These are phyloP conservation scores for Carex arenaria DNA, from an alignment of 202 grass and related monocot genomes.

Conservation along the genomic window DNA sequence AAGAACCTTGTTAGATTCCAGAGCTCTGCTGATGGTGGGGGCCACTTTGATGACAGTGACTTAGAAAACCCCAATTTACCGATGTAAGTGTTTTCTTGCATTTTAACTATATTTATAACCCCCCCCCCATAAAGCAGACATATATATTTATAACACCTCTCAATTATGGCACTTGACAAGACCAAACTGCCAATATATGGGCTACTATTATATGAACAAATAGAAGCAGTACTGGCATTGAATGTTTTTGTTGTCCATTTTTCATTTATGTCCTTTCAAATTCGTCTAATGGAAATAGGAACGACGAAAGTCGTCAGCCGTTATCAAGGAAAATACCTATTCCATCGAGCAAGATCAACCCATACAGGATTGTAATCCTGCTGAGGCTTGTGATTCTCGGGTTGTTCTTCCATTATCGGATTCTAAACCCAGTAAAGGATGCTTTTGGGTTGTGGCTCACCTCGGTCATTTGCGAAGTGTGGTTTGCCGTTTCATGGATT, in stretches of 20 bases:
- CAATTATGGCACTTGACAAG: not conserved
- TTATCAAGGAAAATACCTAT: conserved; percentile 57
- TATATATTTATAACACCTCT: not conserved
- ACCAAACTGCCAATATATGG: not conserved
- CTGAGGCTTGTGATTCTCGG: conserved; percentile 50
- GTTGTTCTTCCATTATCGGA: conserved; percentile 57
- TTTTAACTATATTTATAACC: not conserved
- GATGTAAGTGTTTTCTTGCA: conserved; percentile 25
- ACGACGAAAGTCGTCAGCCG: conserved; percentile 42
- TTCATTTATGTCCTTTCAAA: not conserved
- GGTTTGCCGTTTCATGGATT: conserved; percentile 70
- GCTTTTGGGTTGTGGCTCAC: conserved; percentile 61
- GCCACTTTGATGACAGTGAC: not conserved
- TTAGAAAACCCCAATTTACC: conserved; percentile 31
- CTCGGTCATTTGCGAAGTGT: conserved; percentile 60
- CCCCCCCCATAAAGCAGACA: not conserved
- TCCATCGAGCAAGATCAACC: conserved; percentile 64
- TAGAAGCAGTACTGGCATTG: not conserved
- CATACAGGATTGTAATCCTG: conserved; percentile 61
- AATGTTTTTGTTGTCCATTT: not conserved
- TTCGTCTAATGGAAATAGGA: conserved; percentile 13
- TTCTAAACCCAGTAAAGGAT: conserved; percentile 49
- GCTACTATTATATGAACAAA: not conserved
- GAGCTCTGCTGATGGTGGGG: conserved; percentile 11
- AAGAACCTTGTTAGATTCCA: conserved; percentile 25